Evolutionary conservation across 2,329 filamentous ascomycete species (phyloP).

Genomic region (Lanzia echinophila): DNA sequence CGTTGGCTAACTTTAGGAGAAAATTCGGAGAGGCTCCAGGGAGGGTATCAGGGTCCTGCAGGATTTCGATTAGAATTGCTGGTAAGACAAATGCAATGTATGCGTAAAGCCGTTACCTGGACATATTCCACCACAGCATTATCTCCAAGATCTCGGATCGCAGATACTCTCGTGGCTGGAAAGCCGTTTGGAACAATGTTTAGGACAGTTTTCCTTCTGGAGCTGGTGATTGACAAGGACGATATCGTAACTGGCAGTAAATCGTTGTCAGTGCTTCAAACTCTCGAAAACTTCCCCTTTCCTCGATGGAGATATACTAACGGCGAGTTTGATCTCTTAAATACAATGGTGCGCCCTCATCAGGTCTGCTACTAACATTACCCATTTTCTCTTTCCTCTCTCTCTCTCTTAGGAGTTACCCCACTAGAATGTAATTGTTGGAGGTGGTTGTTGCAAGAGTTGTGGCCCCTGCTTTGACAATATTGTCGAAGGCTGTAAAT

Average conservation of each 20-base stretch:
- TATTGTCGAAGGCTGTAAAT: conserved; percentile 21
- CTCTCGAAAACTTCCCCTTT: not conserved
- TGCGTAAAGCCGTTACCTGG: conserved; percentile 53
- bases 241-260: conserved; percentile 69
- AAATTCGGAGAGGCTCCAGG: conserved; percentile 57
- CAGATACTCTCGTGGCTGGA: conserved; percentile 71
- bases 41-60: conserved; percentile 68
- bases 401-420: conserved; percentile 19
- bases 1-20: conserved; percentile 78
- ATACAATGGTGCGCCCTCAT: conserved; percentile 74
- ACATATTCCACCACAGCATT: conserved; percentile 78
- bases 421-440: conserved; percentile 21
- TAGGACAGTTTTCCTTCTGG: conserved; percentile 68
- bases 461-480: conserved; percentile 12
- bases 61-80: conserved; percentile 13
- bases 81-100: conserved; percentile 8
- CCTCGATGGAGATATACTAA: conserved; percentile 44
- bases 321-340: conserved; percentile 88
- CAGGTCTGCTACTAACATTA: conserved; percentile 80
- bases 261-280: conserved; percentile 12
- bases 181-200: conserved; percentile 79
- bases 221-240: conserved; percentile 73
- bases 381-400: conserved; percentile 60
- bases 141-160: conserved; percentile 67
- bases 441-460: conserved; percentile 9